Base-by-base conservation (phyloP, 768 basidiomycete species). In the Lactarius hengduanensis region DNA sequence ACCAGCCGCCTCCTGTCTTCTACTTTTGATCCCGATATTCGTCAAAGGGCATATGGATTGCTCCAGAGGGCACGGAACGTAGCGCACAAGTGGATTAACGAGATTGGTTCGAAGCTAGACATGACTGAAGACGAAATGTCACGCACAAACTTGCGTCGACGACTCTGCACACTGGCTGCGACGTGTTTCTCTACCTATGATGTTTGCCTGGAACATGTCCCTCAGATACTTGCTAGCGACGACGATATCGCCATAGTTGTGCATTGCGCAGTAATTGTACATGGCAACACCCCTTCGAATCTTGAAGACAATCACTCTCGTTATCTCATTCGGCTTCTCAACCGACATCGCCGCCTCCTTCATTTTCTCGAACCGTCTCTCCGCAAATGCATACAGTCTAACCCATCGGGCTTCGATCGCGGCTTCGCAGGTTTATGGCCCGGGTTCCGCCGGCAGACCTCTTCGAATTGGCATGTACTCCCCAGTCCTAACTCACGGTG, bases 131-230 rank as follows among this genome's bases (percentile, higher is more conserved):
- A 65, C 18, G 57, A 65, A 11, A 50, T 8, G 16, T 10, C 26
- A 6, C 28, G 43, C 16, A 36, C 41, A 18, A 45, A 32, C 13
- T 62, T 47, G 4, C n/a, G 47, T 26, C 47, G 6, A 16, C 62
- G 20, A 34, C 50, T 57, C 10, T 63, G 62, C 32, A 34, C 54
- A 16, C 15, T 66, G 4, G 60, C 65, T 2, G 65, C 65, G 8
- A 66, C 65, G 0, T 61, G 59, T 16, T 56, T 61, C 18, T 40
- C 54, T 15, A 59, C 62, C 6, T 63, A 36, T 41, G 62, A 55
- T 30, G 53, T 56, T 30, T 30, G 26, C 40, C 8, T 15, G 7
- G 41, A 34, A 8, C n/a, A 62, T 22, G n/a, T 56, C 13, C 40
- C 38, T 16, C 9, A 2, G 7, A 30, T 40, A 1, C 54, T 62